phyloP scores from a whole-genome alignment of 1,284 basidiomycete species.

The Ceratobasidium sp. region DNA sequence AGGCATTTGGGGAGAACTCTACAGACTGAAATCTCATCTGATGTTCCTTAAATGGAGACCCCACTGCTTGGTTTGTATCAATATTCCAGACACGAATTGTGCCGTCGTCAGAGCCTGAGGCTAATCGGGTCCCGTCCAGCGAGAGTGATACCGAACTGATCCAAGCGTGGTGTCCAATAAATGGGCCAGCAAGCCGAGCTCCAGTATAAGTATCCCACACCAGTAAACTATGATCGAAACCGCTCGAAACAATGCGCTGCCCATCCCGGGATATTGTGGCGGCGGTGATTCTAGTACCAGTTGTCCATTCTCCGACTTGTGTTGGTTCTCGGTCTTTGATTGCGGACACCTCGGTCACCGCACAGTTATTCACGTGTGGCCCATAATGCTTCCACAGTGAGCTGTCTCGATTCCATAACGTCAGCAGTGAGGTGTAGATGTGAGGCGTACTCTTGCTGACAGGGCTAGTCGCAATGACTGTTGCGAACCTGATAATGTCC shows the following conservation, averaged over 20 bases:
- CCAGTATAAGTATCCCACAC: constrained; percentile 31
- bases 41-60: background rate
- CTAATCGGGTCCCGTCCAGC: constrained; percentile 4
- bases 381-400: too few species aligned
- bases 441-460: too few species aligned
- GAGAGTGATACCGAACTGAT: constrained; percentile 24
- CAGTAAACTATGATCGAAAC: constrained; percentile 15
- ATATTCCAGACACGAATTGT: constrained; percentile 27
- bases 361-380: too few species aligned
- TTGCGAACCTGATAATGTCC: too few species aligned
- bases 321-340: too few species aligned
- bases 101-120: constrained; percentile 14
- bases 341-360: too few species aligned
- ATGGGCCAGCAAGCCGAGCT: background rate
- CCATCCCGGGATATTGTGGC: constrained; percentile 4
- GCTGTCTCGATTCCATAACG: too few species aligned
- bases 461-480: too few species aligned
- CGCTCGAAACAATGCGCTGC: constrained; percentile 19
- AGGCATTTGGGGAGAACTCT: constrained; percentile 21
- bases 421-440: too few species aligned
- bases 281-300: too few species aligned
- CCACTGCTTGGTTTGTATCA: background rate
- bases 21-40: background rate
- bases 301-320: too few species aligned
- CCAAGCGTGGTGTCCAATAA: constrained; percentile 22